These are phyloP conservation scores for Ambispora gerdemannii DNA, from an alignment of 192 early-diverging fungal genomes.

Conservation along the genomic window DNA sequence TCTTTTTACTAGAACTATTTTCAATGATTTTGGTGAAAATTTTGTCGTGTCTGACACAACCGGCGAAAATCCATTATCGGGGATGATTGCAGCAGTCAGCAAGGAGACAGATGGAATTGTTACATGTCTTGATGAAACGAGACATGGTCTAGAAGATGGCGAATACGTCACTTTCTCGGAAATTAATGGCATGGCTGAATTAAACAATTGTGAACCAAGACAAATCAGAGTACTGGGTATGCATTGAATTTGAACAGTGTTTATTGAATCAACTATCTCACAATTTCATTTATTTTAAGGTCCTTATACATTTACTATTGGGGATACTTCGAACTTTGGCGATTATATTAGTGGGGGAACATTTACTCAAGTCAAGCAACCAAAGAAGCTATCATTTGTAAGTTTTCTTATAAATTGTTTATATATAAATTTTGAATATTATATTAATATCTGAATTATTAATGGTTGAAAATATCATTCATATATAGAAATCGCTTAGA, in stretches of 20 bases:
- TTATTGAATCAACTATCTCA: too few relatives aligned
- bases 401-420: conserved; percentile 37
- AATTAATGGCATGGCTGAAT: conserved; percentile 86
- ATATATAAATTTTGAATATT: not conserved
- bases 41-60: conserved; percentile 86
- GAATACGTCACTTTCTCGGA: conserved; percentile 93
- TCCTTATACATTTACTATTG: conserved; percentile 97
- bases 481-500: conserved; percentile 58
- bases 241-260: too few relatives aligned
- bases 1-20: conserved; percentile 54
- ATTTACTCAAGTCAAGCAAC: conserved; percentile 96
- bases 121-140: conserved; percentile 92
- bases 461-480: too few relatives aligned
- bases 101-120: conserved; percentile 80
- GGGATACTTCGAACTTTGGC: conserved; percentile 76
- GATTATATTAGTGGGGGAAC: conserved; percentile 80
- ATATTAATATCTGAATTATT: too few relatives aligned
- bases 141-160: conserved; percentile 98
- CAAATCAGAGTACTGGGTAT: conserved; percentile 77
- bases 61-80: conserved; percentile 88
- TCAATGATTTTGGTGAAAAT: conserved; percentile 93
- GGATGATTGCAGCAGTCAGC: conserved; percentile 86
- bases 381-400: conserved; percentile 80
- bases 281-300: conserved; percentile 36
- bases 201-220: conserved; percentile 78